Evolutionary conservation across 352 stramenopile species (phyloP).

Genomic region (Phytophthora pluvialis): DNA sequence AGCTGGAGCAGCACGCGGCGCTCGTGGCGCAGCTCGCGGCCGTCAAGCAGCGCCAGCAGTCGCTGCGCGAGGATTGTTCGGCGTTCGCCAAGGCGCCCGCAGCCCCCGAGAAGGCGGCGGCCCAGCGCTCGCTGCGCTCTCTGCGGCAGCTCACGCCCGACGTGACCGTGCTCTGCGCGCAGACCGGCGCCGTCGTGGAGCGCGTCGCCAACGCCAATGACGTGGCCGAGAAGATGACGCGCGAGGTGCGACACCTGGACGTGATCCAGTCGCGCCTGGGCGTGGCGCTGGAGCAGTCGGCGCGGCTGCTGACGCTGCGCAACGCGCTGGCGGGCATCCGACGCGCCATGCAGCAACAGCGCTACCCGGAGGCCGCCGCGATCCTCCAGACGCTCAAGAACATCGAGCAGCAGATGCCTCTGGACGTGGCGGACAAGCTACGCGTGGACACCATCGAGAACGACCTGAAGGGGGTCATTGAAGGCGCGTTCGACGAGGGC

Average conservation of each 20-base stretch:
- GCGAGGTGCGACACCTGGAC: conserved; percentile 81
- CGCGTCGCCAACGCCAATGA: conserved; percentile 88
- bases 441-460: conserved; percentile 87
- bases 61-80: conserved; percentile 37
- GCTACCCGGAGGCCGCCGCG: conserved; percentile 73
- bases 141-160: conserved; percentile 68
- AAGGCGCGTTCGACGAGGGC: conserved; percentile 68
- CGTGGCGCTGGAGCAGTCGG: conserved; percentile 62
- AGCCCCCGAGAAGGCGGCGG: conserved; percentile 61
- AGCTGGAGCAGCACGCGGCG: conserved; percentile 58
- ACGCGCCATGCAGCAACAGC: conserved; percentile 73
- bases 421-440: conserved; percentile 86
- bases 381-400: conserved; percentile 80
- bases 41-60: conserved; percentile 54
- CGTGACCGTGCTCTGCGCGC: conserved; percentile 71
- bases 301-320: conserved; percentile 78
- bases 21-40: conserved; percentile 61
- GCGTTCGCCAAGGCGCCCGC: conserved; percentile 47
- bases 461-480: conserved; percentile 81
- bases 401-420: conserved; percentile 74
- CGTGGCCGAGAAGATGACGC: conserved; percentile 90
- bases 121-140: conserved; percentile 54
- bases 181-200: conserved; percentile 84
- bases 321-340: conserved; percentile 80
- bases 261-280: conserved; percentile 82